Evolutionary conservation across 495 filamentous ascomycete genomes (phyloP).

Genomic region (Chlorociboria aeruginascens): DNA sequence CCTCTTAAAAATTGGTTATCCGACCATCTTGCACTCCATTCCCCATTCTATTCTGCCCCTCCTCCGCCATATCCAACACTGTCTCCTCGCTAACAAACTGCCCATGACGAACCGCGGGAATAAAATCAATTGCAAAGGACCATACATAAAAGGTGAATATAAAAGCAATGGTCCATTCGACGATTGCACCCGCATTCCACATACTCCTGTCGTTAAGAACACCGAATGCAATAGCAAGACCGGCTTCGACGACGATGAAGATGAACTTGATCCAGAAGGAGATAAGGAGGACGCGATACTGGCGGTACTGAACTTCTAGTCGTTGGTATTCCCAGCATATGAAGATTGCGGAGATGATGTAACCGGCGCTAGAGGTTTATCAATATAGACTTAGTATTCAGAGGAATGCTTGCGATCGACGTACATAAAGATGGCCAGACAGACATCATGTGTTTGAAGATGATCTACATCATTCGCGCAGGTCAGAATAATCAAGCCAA

Average conservation of each 20-base stretch:
- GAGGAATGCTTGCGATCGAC: background rate
- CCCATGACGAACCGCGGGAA: constrained; percentile 64
- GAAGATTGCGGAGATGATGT: constrained; percentile 68
- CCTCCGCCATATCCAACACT: constrained; percentile 3
- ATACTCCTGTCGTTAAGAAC: constrained; percentile 20
- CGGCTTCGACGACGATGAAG: constrained; percentile 70
- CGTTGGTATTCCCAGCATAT: constrained; percentile 81
- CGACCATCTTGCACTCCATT: background rate
- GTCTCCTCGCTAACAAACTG: constrained; percentile 4
- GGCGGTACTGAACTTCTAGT: constrained; percentile 56
- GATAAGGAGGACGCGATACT: constrained; percentile 55
- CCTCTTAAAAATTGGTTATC: no score
- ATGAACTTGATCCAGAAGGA: constrained; percentile 72
- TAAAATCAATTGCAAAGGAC: constrained; percentile 75
- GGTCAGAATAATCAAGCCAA: constrained; percentile 66
- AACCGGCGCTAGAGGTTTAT: constrained; percentile 45
- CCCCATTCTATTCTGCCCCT: constrained; percentile 1
- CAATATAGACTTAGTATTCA: no score
- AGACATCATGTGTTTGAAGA: constrained; percentile 54
- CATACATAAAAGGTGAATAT: constrained; percentile 83
- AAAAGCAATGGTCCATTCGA: constrained; percentile 76
- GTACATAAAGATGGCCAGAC: constrained; percentile 68
- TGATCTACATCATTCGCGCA: constrained; percentile 69
- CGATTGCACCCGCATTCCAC: constrained; percentile 30
- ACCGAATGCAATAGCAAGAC: constrained; percentile 45